Base-by-base conservation (phyloP, 371 early-diverging fungal species). In the Mortierella sp. region DNA sequence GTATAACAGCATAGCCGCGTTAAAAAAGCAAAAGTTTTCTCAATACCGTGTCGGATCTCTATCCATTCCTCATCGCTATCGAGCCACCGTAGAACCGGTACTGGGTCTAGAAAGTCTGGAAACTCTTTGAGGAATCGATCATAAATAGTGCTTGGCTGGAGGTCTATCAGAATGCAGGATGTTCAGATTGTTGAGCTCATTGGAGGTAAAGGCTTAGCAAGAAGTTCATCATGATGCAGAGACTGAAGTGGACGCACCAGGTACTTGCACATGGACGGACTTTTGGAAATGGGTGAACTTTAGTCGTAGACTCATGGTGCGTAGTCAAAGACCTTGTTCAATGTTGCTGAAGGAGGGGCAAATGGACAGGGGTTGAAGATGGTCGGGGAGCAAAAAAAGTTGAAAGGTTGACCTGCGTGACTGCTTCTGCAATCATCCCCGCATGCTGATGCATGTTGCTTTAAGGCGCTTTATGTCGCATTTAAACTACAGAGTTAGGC, bases 11-110 rank as follows among this genome's bases (percentile, higher is more conserved):
- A n/a, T n/a, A n/a, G n/a, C n/a, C n/a, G n/a, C n/a, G 30, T 24
- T 28, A 24, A 14, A 31, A 31, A 19, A 17, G 6, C 6, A 6
- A 12, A 4, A 11, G 7, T 30, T 1, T 31, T 19, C 9, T 21
- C 4, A 19, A 9, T 60, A 73, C 73, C 64, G 52, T n/a, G 46
- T 9, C 63, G 61, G 34, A 75, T 64, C 21, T 49, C 48, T 19
- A 75, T 75, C 76, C 76, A 75, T 28, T 75, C 76, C 2, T 53
- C 64, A 15, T 75, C 76, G 9, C 49, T 23, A 47, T 75, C 76
- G 12, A 28, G 56, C 76, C 76, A 75, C 27, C 70, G 34, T 6
- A 75, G 57, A 0, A 42, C 24, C 14, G 39, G 58, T 1, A 44
- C 7, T 2, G 49, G 67, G 15, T 50, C 63, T 6, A 53, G 6